Evolutionary conservation across 2,329 filamentous ascomycete species (phyloP).

Genomic region (Calonectria henricotiae): DNA sequence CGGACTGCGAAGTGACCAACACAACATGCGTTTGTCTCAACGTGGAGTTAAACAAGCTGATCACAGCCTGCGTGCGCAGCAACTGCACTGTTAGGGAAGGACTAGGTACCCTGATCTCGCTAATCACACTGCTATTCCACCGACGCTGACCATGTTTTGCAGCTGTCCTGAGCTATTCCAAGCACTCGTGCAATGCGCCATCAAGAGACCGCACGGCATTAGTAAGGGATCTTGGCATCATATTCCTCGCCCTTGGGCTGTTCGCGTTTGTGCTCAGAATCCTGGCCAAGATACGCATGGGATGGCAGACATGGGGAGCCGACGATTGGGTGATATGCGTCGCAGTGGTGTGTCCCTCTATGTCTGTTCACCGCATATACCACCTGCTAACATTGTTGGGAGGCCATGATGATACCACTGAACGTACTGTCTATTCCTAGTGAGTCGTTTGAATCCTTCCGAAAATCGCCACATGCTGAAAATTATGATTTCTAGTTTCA

Average conservation of each 20-base stretch:
- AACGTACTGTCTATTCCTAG: conserved; percentile 32
- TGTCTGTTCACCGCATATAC: background rate
- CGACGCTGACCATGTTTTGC: conserved; percentile 8
- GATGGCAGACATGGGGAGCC: conserved; percentile 29
- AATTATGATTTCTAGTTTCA: background rate
- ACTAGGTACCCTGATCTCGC: conserved; percentile 44
- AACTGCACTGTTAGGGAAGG: conserved; percentile 47
- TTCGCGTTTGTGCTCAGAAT: conserved; percentile 26
- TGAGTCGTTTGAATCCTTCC: background rate
- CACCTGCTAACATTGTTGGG: background rate
- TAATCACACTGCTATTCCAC: too few species aligned
- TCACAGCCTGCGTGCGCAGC: conserved; percentile 40
- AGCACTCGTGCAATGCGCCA: conserved; percentile 24
- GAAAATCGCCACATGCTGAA: background rate
- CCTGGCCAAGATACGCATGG: conserved; percentile 18
- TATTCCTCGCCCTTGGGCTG: conserved; percentile 31
- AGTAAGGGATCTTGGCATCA: conserved; percentile 28
- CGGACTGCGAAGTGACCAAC: conserved; percentile 40
- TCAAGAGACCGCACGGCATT: conserved; percentile 32
- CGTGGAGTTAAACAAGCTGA: conserved; percentile 43
- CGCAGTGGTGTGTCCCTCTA: conserved; percentile 29
- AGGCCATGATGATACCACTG: conserved; percentile 33
- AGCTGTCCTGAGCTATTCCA: conserved; percentile 33
- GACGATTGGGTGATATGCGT: conserved; percentile 37
- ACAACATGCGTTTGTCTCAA: conserved; percentile 48